These are phyloP conservation scores for Aurantiochytrium sp. DNA, from an alignment of 108 stramenopile species.

Conservation along the genomic window DNA sequence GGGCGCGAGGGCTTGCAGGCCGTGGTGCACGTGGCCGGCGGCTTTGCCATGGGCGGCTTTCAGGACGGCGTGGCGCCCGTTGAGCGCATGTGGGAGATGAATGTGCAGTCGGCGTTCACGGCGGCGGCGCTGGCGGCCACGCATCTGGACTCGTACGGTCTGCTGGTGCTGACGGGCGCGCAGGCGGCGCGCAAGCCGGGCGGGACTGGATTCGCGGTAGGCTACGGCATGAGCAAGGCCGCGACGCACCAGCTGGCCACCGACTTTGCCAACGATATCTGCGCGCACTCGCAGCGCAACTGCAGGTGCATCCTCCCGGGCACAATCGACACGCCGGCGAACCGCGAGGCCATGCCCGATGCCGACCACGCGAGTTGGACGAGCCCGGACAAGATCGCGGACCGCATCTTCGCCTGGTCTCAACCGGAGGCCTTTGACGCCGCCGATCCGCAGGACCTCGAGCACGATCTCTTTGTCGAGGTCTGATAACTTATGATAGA, in stretches of 20 bases:
- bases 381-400: constrained; percentile 10
- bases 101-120: not conserved
- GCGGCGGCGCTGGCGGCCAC: not conserved
- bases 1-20: not conserved
- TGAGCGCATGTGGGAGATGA: constrained; percentile 6
- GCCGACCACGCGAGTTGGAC: constrained; percentile 32
- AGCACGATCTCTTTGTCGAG: not conserved
- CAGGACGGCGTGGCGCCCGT: not conserved
- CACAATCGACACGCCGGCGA: constrained; percentile 29
- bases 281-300: not conserved
- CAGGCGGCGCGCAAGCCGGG: constrained; percentile 25
- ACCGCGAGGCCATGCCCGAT: constrained; percentile 35
- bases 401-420: not conserved
- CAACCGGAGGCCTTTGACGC: not conserved
- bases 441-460: not conserved
- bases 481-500: no score
- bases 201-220: constrained; percentile 4
- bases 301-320: constrained; percentile 11
- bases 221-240: constrained; percentile 41
- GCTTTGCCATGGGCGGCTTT: not conserved
- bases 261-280: not conserved
- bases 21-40: constrained; percentile 12
- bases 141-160: not conserved
- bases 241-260: constrained; percentile 20
- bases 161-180: constrained; percentile 37